Evolutionary conservation across 306 rosid species (phyloP).

Genomic region (Fragaria vesca): DNA sequence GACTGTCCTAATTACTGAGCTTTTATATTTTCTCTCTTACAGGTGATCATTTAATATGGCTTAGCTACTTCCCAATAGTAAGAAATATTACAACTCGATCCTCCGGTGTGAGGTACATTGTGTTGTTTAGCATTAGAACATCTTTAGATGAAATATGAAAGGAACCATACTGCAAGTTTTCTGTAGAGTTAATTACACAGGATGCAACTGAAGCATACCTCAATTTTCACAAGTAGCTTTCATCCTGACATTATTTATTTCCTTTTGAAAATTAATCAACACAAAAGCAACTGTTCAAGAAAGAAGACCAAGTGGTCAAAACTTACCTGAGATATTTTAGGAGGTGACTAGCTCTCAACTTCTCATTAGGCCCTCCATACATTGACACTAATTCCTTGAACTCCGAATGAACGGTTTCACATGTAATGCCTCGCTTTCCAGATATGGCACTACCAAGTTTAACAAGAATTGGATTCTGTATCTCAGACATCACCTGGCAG

Average conservation of each 20-base stretch:
- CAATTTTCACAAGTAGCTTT: slow-evolving; percentile 1
- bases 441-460: slow-evolving; percentile 47
- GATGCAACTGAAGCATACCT: neutral
- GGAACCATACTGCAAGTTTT: neutral
- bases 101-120: neutral
- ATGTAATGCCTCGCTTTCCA: slow-evolving; percentile 73
- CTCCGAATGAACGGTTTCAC: slow-evolving; percentile 70
- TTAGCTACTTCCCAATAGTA: neutral
- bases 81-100: neutral
- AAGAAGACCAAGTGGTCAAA: slow-evolving; percentile 15
- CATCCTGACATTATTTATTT: neutral
- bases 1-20: neutral
- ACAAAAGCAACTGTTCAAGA: slow-evolving; percentile 13
- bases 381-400: slow-evolving; percentile 69
- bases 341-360: slow-evolving; percentile 64
- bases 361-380: slow-evolving; percentile 93
- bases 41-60: neutral
- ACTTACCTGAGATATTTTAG: slow-evolving; percentile 67
- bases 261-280: slow-evolving; percentile 5
- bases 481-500: slow-evolving; percentile 75
- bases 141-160: neutral
- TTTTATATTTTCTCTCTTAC: neutral
- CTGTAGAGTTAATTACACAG: neutral
- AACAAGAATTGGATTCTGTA: slow-evolving; percentile 63
- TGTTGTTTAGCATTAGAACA: neutral